A percentile compares a stretch with the other conserved stretches of the same genome.
Evolutionary conservation across 441 rosid genomes (phyloP).

Genomic region (Aquilaria agallochum): DNA sequence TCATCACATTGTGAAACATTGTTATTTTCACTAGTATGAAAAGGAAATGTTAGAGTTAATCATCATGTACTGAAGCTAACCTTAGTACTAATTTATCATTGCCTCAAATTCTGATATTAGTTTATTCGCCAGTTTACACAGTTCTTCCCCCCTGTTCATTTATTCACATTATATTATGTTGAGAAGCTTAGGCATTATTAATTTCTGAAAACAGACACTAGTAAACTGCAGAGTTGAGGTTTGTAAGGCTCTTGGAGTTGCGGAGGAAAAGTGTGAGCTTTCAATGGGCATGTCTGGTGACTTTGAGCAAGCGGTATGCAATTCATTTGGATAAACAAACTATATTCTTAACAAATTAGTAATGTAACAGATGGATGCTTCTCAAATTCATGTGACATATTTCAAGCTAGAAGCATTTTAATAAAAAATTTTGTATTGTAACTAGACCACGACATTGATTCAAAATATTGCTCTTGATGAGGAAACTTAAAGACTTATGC

Average conservation of each 20-base stretch:
- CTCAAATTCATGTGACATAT: no score
- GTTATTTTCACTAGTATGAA: no score
- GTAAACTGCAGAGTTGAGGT: constrained; percentile 65
- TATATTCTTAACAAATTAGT: no score
- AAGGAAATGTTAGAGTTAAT: no score
- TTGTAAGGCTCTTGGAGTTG: constrained; percentile 71
- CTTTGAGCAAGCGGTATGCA: constrained; percentile 77
- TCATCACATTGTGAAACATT: background rate
- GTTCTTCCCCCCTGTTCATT: constrained; percentile 7
- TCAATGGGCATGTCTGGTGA: constrained; percentile 97
- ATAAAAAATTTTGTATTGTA: no score
- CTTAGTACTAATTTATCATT: no score
- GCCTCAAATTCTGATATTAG: background rate
- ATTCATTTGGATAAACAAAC: background rate
- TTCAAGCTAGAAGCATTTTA: no score
- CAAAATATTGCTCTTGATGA: no score
- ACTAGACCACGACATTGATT: no score
- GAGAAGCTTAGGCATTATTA: background rate
- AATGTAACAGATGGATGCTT: no score
- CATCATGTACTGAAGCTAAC: no score
- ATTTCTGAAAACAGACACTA: constrained; percentile 41
- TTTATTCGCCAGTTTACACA: background rate
- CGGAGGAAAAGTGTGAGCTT: constrained; percentile 67
- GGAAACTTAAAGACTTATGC: background rate
- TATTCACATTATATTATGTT: constrained; percentile 1